Base-by-base conservation (phyloP, 495 filamentous ascomycete genomes). In the Aspergillus biplanus region DNA sequence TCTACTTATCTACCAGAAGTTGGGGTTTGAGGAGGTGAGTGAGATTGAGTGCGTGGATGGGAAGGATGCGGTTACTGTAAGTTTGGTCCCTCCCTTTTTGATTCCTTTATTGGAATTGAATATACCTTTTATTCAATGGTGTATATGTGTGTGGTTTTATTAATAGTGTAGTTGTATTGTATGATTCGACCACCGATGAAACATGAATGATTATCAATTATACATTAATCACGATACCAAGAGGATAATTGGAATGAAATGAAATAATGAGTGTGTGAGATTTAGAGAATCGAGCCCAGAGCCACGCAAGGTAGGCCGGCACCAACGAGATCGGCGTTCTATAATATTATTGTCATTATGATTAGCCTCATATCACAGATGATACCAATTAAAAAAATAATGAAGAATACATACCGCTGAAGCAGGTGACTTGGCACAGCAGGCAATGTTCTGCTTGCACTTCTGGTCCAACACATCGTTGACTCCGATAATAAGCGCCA, bases 31-130 rank as follows among this genome's bases (percentile, higher is more conserved):
- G 71, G 71, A 85, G 49, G 82, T 80, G 27, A 83, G 78, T 68
- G 82, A 89, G 73, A 86, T 89, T 71, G 80, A 84, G 58, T 89
- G 86, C 75, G 76, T 81, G 42, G 87, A 87, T 67, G 80, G 82
- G 37, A 81, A 80, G 13, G 82, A 84, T 66, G 56, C 50, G 9
- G 76, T 72, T 65, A 76, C 68, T 66, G 77, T 80, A 68, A 33
- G 75, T 73, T 39, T 18, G 44, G 0, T 37, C 16, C 27, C 44
- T 21, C 39, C 59, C 47, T 39, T 1, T 37, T 32, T n/a, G 5
- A 44, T 18, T 48, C 21, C 2, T 27, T 27, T 27, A 27, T 27
- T 27, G 21, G 21, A 27, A 27, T 1, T 27, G 1, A 2, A 27
- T 1, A 1, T 1, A 1, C 1, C 21, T 27, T 27, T 27, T 27